phyloP scores from a whole-genome alignment of 2,329 filamentous ascomycete species.

The Epichloe sibirici region DNA sequence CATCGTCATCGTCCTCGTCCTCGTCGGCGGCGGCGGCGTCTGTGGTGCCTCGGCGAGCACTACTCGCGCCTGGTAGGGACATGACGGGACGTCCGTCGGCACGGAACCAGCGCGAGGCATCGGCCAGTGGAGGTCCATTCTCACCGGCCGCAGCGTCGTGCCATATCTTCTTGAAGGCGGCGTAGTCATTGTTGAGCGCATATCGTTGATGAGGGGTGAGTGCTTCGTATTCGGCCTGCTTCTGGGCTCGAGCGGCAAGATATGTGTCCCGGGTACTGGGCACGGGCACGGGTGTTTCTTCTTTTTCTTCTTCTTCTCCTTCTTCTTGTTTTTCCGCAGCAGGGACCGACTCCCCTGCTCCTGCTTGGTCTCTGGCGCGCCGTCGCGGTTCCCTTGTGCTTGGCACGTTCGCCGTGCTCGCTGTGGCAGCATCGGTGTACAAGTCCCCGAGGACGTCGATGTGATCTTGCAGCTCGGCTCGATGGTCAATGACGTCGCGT shows the following conservation, averaged over 20 bases:
- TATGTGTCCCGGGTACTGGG: constrained; percentile 22
- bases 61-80: constrained; percentile 10
- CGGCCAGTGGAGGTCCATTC: constrained; percentile 37
- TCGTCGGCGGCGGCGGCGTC: neutral
- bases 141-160: constrained; percentile 39
- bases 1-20: constrained; percentile 20
- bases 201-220: constrained; percentile 36
- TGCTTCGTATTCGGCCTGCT: constrained; percentile 29
- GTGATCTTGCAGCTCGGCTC: constrained; percentile 38
- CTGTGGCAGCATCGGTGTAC: constrained; percentile 15
- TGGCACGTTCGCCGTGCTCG: constrained; percentile 1
- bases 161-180: constrained; percentile 45
- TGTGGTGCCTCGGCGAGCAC: neutral
- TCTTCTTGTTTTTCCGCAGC: constrained; percentile 6
- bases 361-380: constrained; percentile 6
- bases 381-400: constrained; percentile 8
- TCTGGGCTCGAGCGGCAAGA: constrained; percentile 22
- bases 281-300: constrained; percentile 13
- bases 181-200: constrained; percentile 45
- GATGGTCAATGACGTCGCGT: constrained; percentile 36
- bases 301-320: constrained; percentile 8
- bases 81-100: constrained; percentile 30
- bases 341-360: neutral
- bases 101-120: constrained; percentile 43
- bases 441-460: constrained; percentile 25